Base-by-base conservation (phyloP, 2,329 filamentous ascomycete species). In the Lecanicillium sp. region DNA sequence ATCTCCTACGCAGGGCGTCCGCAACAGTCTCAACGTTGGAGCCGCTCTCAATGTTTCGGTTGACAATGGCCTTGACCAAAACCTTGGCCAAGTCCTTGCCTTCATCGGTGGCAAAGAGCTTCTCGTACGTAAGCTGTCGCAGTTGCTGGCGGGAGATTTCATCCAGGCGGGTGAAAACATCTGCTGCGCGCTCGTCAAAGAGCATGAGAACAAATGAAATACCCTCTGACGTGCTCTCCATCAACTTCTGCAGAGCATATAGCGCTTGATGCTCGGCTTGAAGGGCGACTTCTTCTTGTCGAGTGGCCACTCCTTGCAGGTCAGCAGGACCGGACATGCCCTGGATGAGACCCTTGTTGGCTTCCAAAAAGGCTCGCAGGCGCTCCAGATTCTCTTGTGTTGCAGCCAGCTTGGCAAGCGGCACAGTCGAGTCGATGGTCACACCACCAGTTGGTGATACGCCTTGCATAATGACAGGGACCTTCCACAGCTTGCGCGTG, bases 11-110 rank as follows among this genome's bases (percentile, higher is more conserved):
- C 36, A 98, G 67, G n/a, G 89, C 87, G 60, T 98, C 92, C 0
- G 92, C 90, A 17, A 98, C 88, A 0, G 89, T 96, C 63, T 98
- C 94, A 15, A 98, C 90, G 46, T 97, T 98, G 4, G 89, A 90
- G 9, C 94, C 92, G 53, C 87, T 95, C 42, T 90, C 85, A 51
- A 98, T 98, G 59, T 95, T 98, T 53, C 89, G 81, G 59, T 97
- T 97, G 39, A 98, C 92, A 53, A 98, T 97, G 1, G 90, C 88
- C 60, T 97, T 98, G 41, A 98, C 92, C 2, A 98, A 71, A 40
- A 95, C 77, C 60, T 95, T 96, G 3, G 90, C 94, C 17, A 97
- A 75, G 10, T 95, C 87, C 50, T 87, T 87, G 22, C 92, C 92
- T 14, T 79, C 72, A 5, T 73, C 63, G 30, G 83, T 79, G 4